Base-by-base conservation (phyloP, 768 basidiomycete species). In the Auriscalpium vulgare region DNA sequence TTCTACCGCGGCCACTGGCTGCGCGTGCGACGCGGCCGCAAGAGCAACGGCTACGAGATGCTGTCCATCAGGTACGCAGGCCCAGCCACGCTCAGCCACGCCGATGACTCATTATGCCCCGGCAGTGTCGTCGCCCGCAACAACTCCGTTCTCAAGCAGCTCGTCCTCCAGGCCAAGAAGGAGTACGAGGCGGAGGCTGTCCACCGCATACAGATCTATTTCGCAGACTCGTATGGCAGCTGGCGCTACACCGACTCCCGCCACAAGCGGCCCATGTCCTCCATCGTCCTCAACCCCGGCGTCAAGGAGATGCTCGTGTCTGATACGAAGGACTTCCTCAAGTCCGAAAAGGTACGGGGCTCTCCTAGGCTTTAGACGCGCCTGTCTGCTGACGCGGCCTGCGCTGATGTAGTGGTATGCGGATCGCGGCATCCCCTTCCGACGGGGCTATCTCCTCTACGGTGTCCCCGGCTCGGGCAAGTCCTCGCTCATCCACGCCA, bases 361-460 rank as follows among this genome's bases (percentile, higher is more conserved):
- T 21, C 37, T 21, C 46, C 35, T 10, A 29, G 9, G 44, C 47
- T 21, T 50, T 29, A 29, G 29, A 29, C 29, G 29, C 29, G 29
- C 29, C 29, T 29, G 36, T 56, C 5, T 58, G 44, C 37, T 59
- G 21, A 35, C 50, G 34, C 56, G 37, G 58, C 55, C 49, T 35
- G 37, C 14, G 51, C 23, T 49, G 44, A 36, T 34, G 40, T 59
- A 89, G 83, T 93, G 91, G 91, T 94, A 93, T 63, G 88, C 88
- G n/a, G 88, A 91, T 69, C 85, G 91, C 63, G 91, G 91, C 51
- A 92, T 93, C 61, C 91, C 91, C 35, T 93, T 90, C 80, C 87
- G 91, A 54, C 82, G 91, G 55, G 91, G 91, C 5, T 91, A 91
- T 68, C 80, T 92, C 51, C 76, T 92, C 21, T 84, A 91, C 62